Evolutionary conservation across 139 green algal genomes (phyloP), one percentile per base, ranked within the genome.

Genomic region (Chlorella sp.): DNA sequence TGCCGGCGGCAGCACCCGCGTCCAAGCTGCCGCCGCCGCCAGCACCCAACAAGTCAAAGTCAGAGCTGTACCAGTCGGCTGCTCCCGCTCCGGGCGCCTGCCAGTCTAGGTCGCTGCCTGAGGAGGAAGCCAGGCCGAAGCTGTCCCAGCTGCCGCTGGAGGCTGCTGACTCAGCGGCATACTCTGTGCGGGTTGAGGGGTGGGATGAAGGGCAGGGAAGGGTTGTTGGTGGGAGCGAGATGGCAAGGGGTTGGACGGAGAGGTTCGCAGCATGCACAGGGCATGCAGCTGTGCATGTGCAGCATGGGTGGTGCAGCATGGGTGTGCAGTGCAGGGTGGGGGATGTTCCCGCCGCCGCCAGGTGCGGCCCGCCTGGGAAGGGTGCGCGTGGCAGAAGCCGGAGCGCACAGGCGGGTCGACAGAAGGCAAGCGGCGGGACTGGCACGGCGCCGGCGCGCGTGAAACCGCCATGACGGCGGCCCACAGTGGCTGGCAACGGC

Each of bases 401-500:
- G 30, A 39, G 37, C 5, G 15, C 22, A 16, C 66, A 80, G 39
- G 85, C 71, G 1, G 1, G 42, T 34, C 71, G 3, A 32, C 34
- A 36, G 64, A 22, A 48, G 34, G n/a, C 36, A 32, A 4, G 84
- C 68, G 64, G 68, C 42, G 42, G 36, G 30, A 88, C 84, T 88
- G 84, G 84, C 69, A n/a, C 22, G 69, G 71, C 48, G 71, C 22
- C 71, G 24, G 48, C 42, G 26, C 66, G 85, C 42, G 21, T 34
- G 75, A 39, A 48, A 21, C 30, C 21, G 85, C 85, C 85, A 89
- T 89, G 85, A 89, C 85, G 85, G 85, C 85, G 42, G 26, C 32
- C 42, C 71, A 32, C 71, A n/a, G 71, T 40, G 26, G 34, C 71
- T 9, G 42, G 11, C 32, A 32, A 26, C 79, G 37, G 80, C 83